These are phyloP conservation scores for Chimonanthus praecox DNA, from an alignment of 164 flowering plant genomes.

Conservation along the genomic window DNA sequence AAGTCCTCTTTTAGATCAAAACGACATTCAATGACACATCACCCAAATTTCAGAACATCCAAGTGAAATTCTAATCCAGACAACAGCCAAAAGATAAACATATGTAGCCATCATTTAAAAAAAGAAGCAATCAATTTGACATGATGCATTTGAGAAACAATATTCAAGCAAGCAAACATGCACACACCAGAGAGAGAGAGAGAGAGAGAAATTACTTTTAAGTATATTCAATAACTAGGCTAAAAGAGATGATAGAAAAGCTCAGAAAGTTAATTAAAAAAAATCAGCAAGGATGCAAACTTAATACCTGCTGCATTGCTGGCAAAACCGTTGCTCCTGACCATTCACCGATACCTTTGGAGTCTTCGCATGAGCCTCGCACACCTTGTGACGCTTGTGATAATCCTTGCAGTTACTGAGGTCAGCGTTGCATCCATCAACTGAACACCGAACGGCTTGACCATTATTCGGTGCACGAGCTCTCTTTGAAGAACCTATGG, in stretches of 20 bases:
- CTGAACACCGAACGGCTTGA: slow-evolving; percentile 49
- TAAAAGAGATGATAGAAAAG: neutral
- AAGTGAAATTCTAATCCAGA: too few species aligned
- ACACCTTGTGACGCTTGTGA: slow-evolving; percentile 82
- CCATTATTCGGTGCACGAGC: slow-evolving; percentile 39
- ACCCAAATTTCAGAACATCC: too few species aligned
- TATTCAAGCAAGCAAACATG: neutral
- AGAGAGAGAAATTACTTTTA: neutral
- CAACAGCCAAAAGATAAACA: too few species aligned
- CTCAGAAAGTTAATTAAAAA: too few species aligned
- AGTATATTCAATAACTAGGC: neutral
- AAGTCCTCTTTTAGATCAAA: too few species aligned
- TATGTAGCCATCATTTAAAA: too few species aligned
- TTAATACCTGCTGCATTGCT: slow-evolving; percentile 81
- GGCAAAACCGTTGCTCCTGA: slow-evolving; percentile 73
- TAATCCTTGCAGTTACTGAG: slow-evolving; percentile 76
- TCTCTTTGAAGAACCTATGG: slow-evolving; percentile 51
- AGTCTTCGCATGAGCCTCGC: slow-evolving; percentile 77
- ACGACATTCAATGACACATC: too few species aligned
- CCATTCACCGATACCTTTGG: slow-evolving; percentile 60
- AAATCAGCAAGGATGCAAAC: neutral
- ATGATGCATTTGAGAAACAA: too few species aligned
- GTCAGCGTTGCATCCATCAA: slow-evolving; percentile 75
- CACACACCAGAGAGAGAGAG: neutral
- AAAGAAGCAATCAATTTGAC: too few species aligned